A percentile compares a stretch with the other conserved stretches of the same genome.
Conservation (phyloP, 257 asterid species). For the Parsonsia alboflavescens region DNA sequence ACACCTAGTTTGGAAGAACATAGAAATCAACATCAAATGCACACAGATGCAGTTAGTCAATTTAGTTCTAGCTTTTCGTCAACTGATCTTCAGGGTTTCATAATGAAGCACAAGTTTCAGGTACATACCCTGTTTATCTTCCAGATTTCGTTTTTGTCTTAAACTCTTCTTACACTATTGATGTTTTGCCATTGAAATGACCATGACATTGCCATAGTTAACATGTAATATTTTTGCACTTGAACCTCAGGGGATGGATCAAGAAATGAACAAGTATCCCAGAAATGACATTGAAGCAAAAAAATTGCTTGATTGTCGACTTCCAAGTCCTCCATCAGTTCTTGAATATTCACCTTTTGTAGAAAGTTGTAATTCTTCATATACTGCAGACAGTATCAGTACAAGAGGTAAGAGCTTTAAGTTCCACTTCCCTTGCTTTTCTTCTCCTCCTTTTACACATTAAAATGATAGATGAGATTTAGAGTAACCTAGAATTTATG, state of each 20-base stretch:
- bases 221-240: background rate
- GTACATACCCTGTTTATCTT: conserved; percentile 22
- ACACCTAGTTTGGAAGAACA: conserved; percentile 30
- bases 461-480: background rate
- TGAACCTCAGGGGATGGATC: conserved; percentile 34
- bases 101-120: conserved; percentile 34
- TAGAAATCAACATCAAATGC: conserved; percentile 25
- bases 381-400: conserved; percentile 43
- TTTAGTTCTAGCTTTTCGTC: conserved; percentile 25
- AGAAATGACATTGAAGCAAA: conserved; percentile 28
- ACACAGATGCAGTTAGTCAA: conserved; percentile 33
- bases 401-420: conserved; percentile 42
- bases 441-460: background rate
- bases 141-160: background rate
- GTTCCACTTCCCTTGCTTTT: background rate
- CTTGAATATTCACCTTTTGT: conserved; percentile 32
- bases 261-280: conserved; percentile 27
- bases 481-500: conserved; percentile 6
- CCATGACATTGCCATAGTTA: background rate
- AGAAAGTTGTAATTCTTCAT: conserved; percentile 43
- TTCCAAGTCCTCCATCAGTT: conserved; percentile 43
- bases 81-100: conserved; percentile 25
- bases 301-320: conserved; percentile 33
- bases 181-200: background rate
- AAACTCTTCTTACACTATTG: background rate